phyloP scores from a whole-genome alignment of 2,329 filamentous ascomycete species.

The Gliomastix tumulicola region DNA sequence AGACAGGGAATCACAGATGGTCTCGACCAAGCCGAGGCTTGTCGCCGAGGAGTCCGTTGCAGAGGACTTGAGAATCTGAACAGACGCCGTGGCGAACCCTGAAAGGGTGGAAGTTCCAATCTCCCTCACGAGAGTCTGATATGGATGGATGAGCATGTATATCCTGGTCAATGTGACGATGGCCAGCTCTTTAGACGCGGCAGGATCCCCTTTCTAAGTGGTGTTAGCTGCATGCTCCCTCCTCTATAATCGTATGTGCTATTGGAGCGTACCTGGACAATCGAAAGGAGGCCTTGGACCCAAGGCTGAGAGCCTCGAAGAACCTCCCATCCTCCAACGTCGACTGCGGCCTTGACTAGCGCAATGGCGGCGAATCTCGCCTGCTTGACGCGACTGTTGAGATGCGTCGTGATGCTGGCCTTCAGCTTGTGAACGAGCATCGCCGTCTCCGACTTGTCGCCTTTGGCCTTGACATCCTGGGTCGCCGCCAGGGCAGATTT shows the following conservation, averaged over 20 bases:
- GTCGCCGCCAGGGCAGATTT: slow-evolving; percentile 55
- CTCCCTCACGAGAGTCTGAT: slow-evolving; percentile 77
- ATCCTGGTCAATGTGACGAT: slow-evolving; percentile 76
- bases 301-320: slow-evolving; percentile 67
- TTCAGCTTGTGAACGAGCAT: slow-evolving; percentile 77
- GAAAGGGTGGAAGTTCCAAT: slow-evolving; percentile 80
- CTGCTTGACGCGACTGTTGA: slow-evolving; percentile 68
- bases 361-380: slow-evolving; percentile 73
- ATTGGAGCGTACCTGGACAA: slow-evolving; percentile 56
- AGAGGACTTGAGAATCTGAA: slow-evolving; percentile 54
- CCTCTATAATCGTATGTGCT: no score
- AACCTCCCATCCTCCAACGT: slow-evolving; percentile 79
- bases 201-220: slow-evolving; percentile 67
- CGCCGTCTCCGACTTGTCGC: slow-evolving; percentile 54
- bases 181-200: slow-evolving; percentile 67
- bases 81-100: slow-evolving; percentile 63
- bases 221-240: no score
- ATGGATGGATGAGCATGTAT: slow-evolving; percentile 74
- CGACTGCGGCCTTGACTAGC: slow-evolving; percentile 72
- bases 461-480: slow-evolving; percentile 53
- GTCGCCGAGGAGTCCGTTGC: slow-evolving; percentile 18
- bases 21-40: slow-evolving; percentile 50
- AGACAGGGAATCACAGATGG: slow-evolving; percentile 64
- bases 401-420: slow-evolving; percentile 67
- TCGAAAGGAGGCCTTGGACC: slow-evolving; percentile 67